Evolutionary conservation across 2,329 filamentous ascomycete species (phyloP).

Genomic region (Diaporthe sp.): DNA sequence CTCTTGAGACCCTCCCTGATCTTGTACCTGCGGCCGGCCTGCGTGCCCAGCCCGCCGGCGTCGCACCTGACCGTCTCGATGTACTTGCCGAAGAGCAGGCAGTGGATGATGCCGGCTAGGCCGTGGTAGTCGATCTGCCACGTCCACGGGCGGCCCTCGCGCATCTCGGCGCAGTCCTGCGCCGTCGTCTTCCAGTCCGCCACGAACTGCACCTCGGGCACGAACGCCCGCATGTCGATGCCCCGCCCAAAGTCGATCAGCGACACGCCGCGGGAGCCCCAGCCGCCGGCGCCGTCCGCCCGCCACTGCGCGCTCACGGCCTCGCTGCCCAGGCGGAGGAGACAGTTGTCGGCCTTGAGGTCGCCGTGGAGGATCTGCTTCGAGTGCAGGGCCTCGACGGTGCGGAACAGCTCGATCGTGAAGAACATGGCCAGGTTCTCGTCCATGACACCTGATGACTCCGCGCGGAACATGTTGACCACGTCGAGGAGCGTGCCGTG

Average conservation of each 20-base stretch:
- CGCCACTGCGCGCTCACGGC: constrained; percentile 75
- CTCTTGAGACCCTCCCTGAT: constrained; percentile 88
- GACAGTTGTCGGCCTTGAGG: constrained; percentile 94
- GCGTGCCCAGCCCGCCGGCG: constrained; percentile 66
- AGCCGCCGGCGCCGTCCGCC: constrained; percentile 80
- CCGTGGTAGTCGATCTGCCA: constrained; percentile 98
- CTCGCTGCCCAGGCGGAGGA: constrained; percentile 79
- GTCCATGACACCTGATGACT: constrained; percentile 83
- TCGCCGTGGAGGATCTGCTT: constrained; percentile 90
- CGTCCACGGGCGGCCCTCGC: constrained; percentile 94
- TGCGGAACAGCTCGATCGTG: constrained; percentile 89
- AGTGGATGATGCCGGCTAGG: constrained; percentile 88
- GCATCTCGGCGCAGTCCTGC: constrained; percentile 95
- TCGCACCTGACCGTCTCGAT: constrained; percentile 80
- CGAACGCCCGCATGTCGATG: constrained; percentile 92
- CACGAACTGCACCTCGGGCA: constrained; percentile 83
- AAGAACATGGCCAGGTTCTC: constrained; percentile 97
- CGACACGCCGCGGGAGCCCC: constrained; percentile 82
- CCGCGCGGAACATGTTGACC: constrained; percentile 85
- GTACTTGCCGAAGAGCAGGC: constrained; percentile 92
- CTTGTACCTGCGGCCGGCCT: constrained; percentile 75
- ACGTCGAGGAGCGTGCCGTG: constrained; percentile 96
- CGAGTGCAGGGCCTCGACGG: constrained; percentile 86
- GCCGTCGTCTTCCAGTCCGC: constrained; percentile 93
- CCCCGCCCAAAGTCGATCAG: constrained; percentile 96